Evolutionary conservation across 305 asterid genomes (phyloP).

Genomic region (Fraxinus sp.): DNA sequence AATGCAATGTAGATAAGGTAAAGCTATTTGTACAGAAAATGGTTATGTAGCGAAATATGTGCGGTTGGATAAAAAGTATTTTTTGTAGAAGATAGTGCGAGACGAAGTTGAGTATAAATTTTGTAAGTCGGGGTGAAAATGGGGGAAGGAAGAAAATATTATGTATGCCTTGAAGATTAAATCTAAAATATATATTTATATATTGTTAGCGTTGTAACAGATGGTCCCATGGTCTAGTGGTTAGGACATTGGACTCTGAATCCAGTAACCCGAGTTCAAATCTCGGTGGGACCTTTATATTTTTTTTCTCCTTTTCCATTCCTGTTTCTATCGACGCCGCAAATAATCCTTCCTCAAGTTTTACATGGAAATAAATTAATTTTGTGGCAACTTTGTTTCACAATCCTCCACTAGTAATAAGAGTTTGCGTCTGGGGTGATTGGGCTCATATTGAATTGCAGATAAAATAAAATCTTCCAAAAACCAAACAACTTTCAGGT

Average conservation of each 20-base stretch:
- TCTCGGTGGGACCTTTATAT: constrained; percentile 52
- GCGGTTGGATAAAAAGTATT: too few relatives aligned
- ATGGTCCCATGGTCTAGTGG: constrained; percentile 48
- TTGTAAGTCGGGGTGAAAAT: too few relatives aligned
- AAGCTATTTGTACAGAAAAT: too few relatives aligned
- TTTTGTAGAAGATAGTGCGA: too few relatives aligned
- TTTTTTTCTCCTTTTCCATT: not conserved
- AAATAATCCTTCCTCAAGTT: not conserved
- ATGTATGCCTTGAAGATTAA: too few relatives aligned
- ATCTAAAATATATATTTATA: too few relatives aligned
- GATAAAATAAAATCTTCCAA: not conserved
- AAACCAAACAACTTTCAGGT: not conserved
- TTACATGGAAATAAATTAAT: not conserved
- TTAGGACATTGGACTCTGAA: constrained; percentile 62
- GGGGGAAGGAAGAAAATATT: too few relatives aligned
- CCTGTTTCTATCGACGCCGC: not conserved
- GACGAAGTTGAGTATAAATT: too few relatives aligned
- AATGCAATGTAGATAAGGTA: too few relatives aligned
- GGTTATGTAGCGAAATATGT: too few relatives aligned
- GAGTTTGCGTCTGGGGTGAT: not conserved
- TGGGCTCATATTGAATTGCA: not conserved
- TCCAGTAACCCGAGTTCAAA: constrained; percentile 62
- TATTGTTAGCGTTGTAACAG: too few relatives aligned
- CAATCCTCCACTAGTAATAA: not conserved
- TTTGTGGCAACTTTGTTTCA: not conserved